Evolutionary conservation across 2,329 filamentous ascomycete species (phyloP), one percentile per base, ranked within the genome.

Genomic region (Sporothrix dimorphospora): DNA sequence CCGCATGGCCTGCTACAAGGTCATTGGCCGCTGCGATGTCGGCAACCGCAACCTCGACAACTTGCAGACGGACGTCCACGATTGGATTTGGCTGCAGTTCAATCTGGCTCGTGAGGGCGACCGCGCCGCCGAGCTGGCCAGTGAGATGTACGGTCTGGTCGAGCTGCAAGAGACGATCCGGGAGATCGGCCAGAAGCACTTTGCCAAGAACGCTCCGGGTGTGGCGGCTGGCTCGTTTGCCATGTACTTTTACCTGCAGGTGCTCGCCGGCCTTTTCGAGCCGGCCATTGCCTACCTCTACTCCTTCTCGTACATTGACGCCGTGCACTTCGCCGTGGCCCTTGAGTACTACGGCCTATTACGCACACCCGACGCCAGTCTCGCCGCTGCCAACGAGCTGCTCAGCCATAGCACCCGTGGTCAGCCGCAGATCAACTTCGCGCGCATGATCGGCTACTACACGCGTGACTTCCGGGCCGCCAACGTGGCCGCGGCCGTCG

Each of bases 1-100:
- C 83, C 91, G 94, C 70, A 94, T 97, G 90, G 94, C 95, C 65
- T 98, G 96, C 81, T 98, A 98, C 86, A 98, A 99, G 85, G 91
- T 99, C 74, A 92, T 99, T 77, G 96, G 97, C 61, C 94, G 90
- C 61, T 91, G 90, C 76, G 90, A 91, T 77, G 82, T 92, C 34
- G 85, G 83, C 78, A 90, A 90, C 80, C 87, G 90, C 74, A 89
- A 86, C 76, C 80, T 92, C 40, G 89, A 90, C 30, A 87, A 87
- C 61, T 82, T 92, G 47, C 88, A 88, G 77, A 88, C 86, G 16
- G 88, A 90, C 72, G 88, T 91, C 73, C 88, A 91, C 77, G 90
- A 92, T 80, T 92, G 89, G 88, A 87, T 91, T 78, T 92, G 90
- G 90, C 84, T 92, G 71, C 90, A 92, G 78, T 90, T 92, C 81